Conservation (phyloP, 2,329 filamentous ascomycete genomes). For the Rutstroemia sp. region DNA sequence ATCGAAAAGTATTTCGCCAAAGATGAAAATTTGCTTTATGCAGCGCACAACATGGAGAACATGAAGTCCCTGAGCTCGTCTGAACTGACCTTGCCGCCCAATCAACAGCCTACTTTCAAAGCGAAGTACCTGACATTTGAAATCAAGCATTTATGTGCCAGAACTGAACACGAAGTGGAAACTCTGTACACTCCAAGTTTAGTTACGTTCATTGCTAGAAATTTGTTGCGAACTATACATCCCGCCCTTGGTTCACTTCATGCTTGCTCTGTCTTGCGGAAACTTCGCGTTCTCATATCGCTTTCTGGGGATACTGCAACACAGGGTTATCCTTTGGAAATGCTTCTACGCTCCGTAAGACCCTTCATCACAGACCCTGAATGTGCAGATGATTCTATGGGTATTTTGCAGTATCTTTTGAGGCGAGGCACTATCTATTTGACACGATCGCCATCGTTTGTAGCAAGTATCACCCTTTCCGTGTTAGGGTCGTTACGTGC, state of each 20-base stretch:
- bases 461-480: conserved; percentile 73
- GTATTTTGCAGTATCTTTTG: conserved; percentile 79
- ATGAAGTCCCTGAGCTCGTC: conserved; percentile 68
- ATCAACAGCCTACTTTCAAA: conserved; percentile 82
- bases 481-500: conserved; percentile 70
- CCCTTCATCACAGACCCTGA: conserved; percentile 75
- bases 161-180: conserved; percentile 56
- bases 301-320: conserved; percentile 68
- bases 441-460: conserved; percentile 59
- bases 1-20: conserved; percentile 62
- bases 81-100: conserved; percentile 56
- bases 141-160: conserved; percentile 69
- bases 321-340: conserved; percentile 77
- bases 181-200: conserved; percentile 70
- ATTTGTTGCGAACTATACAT: conserved; percentile 73
- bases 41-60: conserved; percentile 55
- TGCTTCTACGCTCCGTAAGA: conserved; percentile 75
- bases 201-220: conserved; percentile 67
- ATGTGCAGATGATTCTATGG: conserved; percentile 85
- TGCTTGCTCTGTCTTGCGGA: conserved; percentile 78
- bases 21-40: conserved; percentile 49
- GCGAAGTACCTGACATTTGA: conserved; percentile 70
- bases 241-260: conserved; percentile 79
- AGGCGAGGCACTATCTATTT: conserved; percentile 60
- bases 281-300: conserved; percentile 73